Percentiles rank a stretch among this genome's conserved stretches.
Evolutionary conservation across 2,329 filamentous ascomycete genomes (phyloP).

Genomic region (Aspergillus chevalieri): DNA sequence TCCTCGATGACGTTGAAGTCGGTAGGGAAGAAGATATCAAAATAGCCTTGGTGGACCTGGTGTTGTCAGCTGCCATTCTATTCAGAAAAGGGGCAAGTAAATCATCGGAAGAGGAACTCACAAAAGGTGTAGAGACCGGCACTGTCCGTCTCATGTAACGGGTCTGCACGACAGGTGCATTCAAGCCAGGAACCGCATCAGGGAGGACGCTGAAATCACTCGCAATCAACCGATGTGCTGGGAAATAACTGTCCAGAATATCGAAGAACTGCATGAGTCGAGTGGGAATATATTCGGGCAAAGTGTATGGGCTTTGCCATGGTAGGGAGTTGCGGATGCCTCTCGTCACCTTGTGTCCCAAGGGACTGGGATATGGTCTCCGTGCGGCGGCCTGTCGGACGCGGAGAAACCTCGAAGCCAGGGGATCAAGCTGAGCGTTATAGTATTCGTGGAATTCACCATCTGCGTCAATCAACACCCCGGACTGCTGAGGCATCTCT

Average conservation of each 20-base stretch:
- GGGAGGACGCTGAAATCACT: conserved; percentile 87
- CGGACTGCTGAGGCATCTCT: conserved; percentile 77
- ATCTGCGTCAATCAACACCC: conserved; percentile 73
- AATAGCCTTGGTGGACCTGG: conserved; percentile 95
- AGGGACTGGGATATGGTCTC: conserved; percentile 36
- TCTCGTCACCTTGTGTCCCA: conserved; percentile 50
- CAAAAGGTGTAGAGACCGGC: conserved; percentile 81
- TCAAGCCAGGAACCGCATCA: conserved; percentile 74
- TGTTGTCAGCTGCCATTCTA: conserved; percentile 4
- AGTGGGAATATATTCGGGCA: conserved; percentile 90
- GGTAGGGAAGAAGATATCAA: conserved; percentile 97
- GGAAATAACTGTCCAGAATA: conserved; percentile 80
- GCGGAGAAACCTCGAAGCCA: conserved; percentile 74
- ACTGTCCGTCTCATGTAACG: conserved; percentile 81
- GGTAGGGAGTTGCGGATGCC: conserved; percentile 60
- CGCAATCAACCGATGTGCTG: conserved; percentile 77
- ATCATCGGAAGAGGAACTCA: conserved; percentile 43
- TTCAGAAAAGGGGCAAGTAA: background rate
- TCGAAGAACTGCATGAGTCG: conserved; percentile 96
- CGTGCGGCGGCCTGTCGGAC: conserved; percentile 69
- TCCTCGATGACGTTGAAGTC: conserved; percentile 87
- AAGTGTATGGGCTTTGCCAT: conserved; percentile 67
- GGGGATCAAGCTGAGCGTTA: conserved; percentile 69
- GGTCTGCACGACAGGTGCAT: conserved; percentile 94
- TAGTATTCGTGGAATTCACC: conserved; percentile 98